Evolutionary conservation across 208 protist genomes (phyloP).

Genomic region (Leishmania aethiopica): DNA sequence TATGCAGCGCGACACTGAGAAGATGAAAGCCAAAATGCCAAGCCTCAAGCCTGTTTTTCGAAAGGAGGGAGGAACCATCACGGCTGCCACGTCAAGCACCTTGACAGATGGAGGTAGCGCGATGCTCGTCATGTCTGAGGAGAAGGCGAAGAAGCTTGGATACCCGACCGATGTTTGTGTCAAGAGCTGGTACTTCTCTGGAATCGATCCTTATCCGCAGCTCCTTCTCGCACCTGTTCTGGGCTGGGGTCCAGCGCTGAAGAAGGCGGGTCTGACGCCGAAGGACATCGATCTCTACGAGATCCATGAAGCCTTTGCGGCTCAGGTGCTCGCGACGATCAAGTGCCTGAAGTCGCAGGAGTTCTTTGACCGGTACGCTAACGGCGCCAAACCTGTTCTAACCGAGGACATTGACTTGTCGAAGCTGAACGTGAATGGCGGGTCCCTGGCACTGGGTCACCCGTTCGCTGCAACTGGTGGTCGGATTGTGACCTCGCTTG

Average conservation of each 20-base stretch:
- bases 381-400: conserved; percentile 36
- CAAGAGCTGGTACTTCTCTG: conserved; percentile 72
- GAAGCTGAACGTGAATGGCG: conserved; percentile 83
- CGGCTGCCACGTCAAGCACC: conserved; percentile 72
- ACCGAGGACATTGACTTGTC: conserved; percentile 59
- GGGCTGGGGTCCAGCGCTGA: conserved; percentile 70
- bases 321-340: conserved; percentile 85
- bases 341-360: conserved; percentile 70
- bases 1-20: conserved; percentile 60
- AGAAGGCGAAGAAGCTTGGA: conserved; percentile 77
- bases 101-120: conserved; percentile 85
- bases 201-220: conserved; percentile 89
- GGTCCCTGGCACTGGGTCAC: conserved; percentile 84
- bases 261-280: conserved; percentile 66
- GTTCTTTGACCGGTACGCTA: conserved; percentile 68
- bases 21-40: conserved; percentile 69
- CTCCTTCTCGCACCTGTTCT: conserved; percentile 84
- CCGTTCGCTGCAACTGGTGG: conserved; percentile 90
- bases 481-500: conserved; percentile 70
- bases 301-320: conserved; percentile 91
- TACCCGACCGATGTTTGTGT: conserved; percentile 72
- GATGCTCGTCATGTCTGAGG: conserved; percentile 87
- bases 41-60: conserved; percentile 79
- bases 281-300: conserved; percentile 89
- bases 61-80: conserved; percentile 78